Evolutionary conservation across 2,329 filamentous ascomycete species (phyloP), one percentile per base, ranked within the genome.

Genomic region (Ceratocystis cubensis): DNA sequence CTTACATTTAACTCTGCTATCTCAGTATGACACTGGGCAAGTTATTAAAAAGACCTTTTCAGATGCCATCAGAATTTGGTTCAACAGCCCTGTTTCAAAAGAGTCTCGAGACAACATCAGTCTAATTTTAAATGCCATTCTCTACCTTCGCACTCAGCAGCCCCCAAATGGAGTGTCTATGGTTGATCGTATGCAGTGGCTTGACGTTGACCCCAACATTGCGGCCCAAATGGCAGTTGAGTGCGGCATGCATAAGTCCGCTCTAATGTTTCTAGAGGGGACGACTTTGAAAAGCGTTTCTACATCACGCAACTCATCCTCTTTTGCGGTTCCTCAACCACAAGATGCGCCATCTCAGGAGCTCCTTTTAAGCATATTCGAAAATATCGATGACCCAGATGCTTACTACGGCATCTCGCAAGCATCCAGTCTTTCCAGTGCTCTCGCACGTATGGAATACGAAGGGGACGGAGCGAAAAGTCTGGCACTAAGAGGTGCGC

Each of bases 361-460:
- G 37, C 80, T 95, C 1, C 78, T 97, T 13, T 80, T 96, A 57
- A 79, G 83, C 0, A 92, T 99, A 2, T 99, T 94, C 74, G 88
- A 90, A 73, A 93, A 90, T 69, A 88, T 99, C 61, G 92, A 96
- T 72, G 95, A 99, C 72, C 93, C 92, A 1, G 94, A 99, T 74
- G 88, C 91, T 0, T 99, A 96, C 74, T 99, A 99, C 73, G 95
- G 94, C 3, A 81, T 96, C 6, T 84, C 89, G 53, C 88, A 95
- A 74, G 84, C 84, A 50, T 83, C 91, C 5, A 91, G 86, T 67
- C 77, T 99, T 17, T 80, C 83, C 17, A 90, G 88, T 10, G 88
- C 97, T 0, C 79, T 97, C 67, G 84, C 88, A 63, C 86, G 89
- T 8, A 81, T 97, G 3, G 91, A 96, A 70, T 93, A 96, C 73